These are phyloP conservation scores for Mycena vitilis DNA, from an alignment of 768 basidiomycete genomes.

Conservation along the genomic window DNA sequence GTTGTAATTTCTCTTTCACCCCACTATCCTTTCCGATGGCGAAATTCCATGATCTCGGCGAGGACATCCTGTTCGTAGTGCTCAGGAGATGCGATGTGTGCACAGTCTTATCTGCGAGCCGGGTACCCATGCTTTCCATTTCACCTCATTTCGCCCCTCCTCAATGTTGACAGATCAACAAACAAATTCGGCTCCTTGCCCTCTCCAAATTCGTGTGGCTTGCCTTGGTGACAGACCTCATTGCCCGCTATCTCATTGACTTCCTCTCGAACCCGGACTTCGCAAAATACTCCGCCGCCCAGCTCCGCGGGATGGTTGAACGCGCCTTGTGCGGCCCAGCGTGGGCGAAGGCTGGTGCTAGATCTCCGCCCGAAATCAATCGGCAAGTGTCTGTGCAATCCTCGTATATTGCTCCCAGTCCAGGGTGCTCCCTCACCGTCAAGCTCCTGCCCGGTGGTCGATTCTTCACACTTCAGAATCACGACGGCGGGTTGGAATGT, in stretches of 20 bases:
- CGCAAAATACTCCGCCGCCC: neutral
- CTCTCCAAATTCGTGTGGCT: conserved; percentile 3
- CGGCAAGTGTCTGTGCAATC: neutral
- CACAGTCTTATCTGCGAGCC: neutral
- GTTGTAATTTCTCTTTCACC: neutral
- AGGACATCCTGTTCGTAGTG: neutral
- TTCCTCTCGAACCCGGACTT: neutral
- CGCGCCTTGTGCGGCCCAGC: neutral
- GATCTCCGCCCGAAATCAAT: neutral
- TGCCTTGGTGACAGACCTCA: neutral
- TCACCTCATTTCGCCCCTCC: too few species aligned
- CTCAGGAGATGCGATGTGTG: neutral
- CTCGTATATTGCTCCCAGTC: neutral
- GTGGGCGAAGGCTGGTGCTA: neutral
- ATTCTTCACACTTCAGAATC: neutral
- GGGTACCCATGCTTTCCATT: neutral
- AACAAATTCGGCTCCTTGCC: neutral
- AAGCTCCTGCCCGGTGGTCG: conserved; percentile 8
- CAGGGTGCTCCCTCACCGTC: too few species aligned
- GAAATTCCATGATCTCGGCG: neutral
- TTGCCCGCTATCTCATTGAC: neutral
- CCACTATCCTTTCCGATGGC: neutral
- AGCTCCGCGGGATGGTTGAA: neutral
- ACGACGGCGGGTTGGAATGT: neutral
- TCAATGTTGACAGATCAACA: neutral